Base-by-base conservation (phyloP, 257 asterid genomes). In the Ilex asprella region DNA sequence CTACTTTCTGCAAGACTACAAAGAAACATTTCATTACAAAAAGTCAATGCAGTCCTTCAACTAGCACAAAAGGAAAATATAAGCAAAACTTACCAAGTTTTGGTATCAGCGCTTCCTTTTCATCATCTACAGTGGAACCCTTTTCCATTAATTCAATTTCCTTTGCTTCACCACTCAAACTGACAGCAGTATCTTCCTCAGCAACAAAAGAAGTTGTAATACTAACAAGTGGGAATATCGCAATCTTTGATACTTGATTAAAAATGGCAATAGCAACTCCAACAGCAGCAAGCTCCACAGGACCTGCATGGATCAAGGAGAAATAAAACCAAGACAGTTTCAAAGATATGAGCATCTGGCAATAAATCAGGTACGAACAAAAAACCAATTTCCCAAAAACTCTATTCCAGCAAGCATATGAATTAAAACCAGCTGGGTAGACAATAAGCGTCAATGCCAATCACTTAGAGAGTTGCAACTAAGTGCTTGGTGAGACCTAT, bases 201-300 rank as follows among this genome's bases (percentile, higher is more conserved):
- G 89, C 89, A 43, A 83, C 89, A 67, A 77, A 75, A n/a, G 89
- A 83, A 44, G 89, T 83, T 15, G 84, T 83, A 11, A 83, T 66
- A 44, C 86, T 83, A 50, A 80, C 86, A 13, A 83, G 84, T n/a
- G 89, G 89, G 67, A 83, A 76, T 43, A 83, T 78, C 15, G 89
- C 81, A 52, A 83, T 59, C 68, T 76, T 83, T 30, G 86, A 78
- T 46, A 71, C 82, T 78, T 80, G 89, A 69, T 83, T 83, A n/a
- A 83, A 59, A 12, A 83, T 21, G 30, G 84, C 86, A 60, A 83
- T 80, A 9, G 89, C 77, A 55, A 80, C 84, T 56, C 89, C 89
- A 30, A 80, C 89, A 55, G 83, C 89, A 4, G 83, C 86, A 21
- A 83, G 81, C 69, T 83, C 90, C 67, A 75, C 76, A 7, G 84